Base-by-base conservation (phyloP, 2,329 filamentous ascomycete species). In the Phaeomoniella chlamydospora region DNA sequence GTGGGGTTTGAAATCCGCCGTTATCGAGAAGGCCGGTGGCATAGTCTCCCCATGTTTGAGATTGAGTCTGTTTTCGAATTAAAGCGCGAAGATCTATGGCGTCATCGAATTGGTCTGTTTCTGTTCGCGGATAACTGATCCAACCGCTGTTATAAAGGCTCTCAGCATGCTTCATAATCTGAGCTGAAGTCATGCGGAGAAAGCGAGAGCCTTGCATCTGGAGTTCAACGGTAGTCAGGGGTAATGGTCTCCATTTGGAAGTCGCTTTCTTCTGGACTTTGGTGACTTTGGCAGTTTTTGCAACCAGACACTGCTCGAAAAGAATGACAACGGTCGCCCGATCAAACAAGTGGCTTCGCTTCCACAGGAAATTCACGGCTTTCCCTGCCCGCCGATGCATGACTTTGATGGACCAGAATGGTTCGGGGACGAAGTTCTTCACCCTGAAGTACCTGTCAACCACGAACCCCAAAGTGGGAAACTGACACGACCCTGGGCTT, bases 51-150 rank as follows among this genome's bases (percentile, higher is more conserved):
- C 88, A 98, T 42, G 68, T 61, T 30, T 64, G 61, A 50, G 86
- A 83, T 39, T 77, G 75, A 1, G 73, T 75, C 55, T 98, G 90
- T 51, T 92, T 94, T 48, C 83, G 74, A 13, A 94, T 72, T 5
- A 98, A 64, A 15, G 69, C 72, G 42, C 72, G 74, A 14, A 98
- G 67, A 52, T 96, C 79, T 64, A 96, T 94, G 3, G 72, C 88
- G 48, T 74, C 75, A 50, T 94, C 87, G 51, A 96, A 98, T 18
- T 88, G 81, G 55, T 98, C 90, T 0, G 90, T 98, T 57, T 98
- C 90, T 0, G 90, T 98, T 57, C 90, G 77, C 1, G 90, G 90
- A 57, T 98, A 98, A 56, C 87, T 94, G 58, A 98, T 94, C 59
- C 87, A 96, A 0, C 90, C 90, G 55, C 81, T 86, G 33, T 86